Evolutionary conservation across 2,329 filamentous ascomycete genomes (phyloP), one percentile per base, ranked within the genome.

Genomic region (Pseudogymnoascus sp.): DNA sequence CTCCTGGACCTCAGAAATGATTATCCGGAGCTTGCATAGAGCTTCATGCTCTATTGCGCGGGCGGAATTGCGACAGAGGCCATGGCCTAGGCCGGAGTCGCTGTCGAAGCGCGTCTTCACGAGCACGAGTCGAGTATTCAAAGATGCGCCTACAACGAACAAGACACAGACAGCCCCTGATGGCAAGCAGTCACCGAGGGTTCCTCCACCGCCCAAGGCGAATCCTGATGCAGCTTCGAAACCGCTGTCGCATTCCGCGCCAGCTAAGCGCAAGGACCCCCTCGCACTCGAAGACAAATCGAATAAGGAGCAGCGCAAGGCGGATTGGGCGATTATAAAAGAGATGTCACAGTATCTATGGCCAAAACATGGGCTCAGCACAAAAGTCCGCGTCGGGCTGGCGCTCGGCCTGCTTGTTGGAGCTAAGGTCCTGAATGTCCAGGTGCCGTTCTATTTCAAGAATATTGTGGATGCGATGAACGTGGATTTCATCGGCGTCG

Each of bases 371-470:
- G 90, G 89, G 71, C 74, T 89, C 69, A 86, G 86, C 61, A 95
- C 92, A 3, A 90, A 95, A 72, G 77, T 92, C 65, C 86, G 94
- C 65, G 94, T 99, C 35, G 84, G 89, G 9, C 77, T 96, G 57
- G 92, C 93, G n/a, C 82, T 99, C 3, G 85, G 82, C 6, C 77
- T 99, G 65, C 81, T 99, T 37, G 77, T 99, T 20, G 90, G 92
- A 63, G 91, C 92, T 72, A 99, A 99, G 81, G 85, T 96, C 57
- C 80, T 99, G 70, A 99, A 97, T 74, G 94, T 99, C 14, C 92
- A 99, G 77, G 91, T 99, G 54, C 94, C 94, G 0, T 99, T 99
- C 73, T 99, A 97, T 79, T 99, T 99, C 80, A 97, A 97, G 80
- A 92, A 79, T 74, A 97, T 99, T 66, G 90, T 99, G 41, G 95